Percentiles rank a stretch among this genome's conserved stretches.
These are phyloP conservation scores for Nissolia schottii DNA, from an alignment of 306 rosid species.

Conservation along the genomic window DNA sequence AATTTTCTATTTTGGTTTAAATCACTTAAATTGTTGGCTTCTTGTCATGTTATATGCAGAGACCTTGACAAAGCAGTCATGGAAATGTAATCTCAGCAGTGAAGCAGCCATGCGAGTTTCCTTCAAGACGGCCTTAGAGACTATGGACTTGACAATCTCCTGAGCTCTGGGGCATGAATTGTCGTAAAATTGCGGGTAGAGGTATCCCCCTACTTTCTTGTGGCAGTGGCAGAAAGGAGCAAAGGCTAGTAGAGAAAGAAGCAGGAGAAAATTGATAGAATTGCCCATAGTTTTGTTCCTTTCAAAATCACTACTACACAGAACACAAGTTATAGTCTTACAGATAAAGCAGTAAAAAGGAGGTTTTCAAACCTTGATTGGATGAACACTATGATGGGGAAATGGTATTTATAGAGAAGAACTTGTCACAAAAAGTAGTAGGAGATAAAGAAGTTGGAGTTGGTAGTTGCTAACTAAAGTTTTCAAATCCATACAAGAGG, in stretches of 20 bases:
- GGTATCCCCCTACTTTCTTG: slow-evolving; percentile 33
- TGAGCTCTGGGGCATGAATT: slow-evolving; percentile 63
- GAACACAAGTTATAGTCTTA: not conserved
- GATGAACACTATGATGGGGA: slow-evolving; percentile 11
- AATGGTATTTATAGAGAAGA: slow-evolving; percentile 44
- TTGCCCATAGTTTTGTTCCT: slow-evolving; percentile 43
- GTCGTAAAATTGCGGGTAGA: slow-evolving; percentile 77
- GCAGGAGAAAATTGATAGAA: slow-evolving; percentile 30
- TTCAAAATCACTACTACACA: not conserved
- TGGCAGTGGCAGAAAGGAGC: slow-evolving; percentile 48
- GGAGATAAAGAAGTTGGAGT: slow-evolving; percentile 36
- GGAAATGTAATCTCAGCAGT: slow-evolving; percentile 75
- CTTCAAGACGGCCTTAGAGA: slow-evolving; percentile 63
- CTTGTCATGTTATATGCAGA: not conserved
- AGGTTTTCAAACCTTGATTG: slow-evolving; percentile 14
- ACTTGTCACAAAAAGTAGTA: not conserved
- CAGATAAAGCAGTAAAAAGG: slow-evolving; percentile 15
- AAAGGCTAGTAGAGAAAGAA: slow-evolving; percentile 55
- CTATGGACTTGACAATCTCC: slow-evolving; percentile 62
- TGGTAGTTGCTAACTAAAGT: slow-evolving; percentile 39
- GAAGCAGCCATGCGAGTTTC: slow-evolving; percentile 95
- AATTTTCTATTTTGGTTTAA: not conserved
- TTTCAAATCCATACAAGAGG: slow-evolving; percentile 22
- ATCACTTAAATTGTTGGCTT: not conserved
- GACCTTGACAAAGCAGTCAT: slow-evolving; percentile 95